Base-by-base conservation (phyloP, 1,284 basidiomycete genomes). In the Mycena sp. region DNA sequence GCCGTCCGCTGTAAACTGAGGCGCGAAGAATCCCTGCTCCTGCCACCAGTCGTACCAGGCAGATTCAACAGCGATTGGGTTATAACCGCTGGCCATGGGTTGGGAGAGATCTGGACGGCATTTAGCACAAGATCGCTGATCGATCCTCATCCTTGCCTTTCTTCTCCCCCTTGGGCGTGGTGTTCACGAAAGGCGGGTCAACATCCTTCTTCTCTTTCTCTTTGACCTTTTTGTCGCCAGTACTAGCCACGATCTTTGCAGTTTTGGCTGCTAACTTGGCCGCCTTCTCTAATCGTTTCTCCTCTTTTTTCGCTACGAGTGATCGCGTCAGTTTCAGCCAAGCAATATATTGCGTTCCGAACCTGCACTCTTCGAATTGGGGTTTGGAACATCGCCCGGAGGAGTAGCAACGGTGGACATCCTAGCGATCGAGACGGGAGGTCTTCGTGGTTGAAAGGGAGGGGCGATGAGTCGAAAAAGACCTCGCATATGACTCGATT, bases 1-100 rank as follows among this genome's bases (percentile, higher is more conserved):
- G 52, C 89, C 89, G 67, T 91, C 82, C 12, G 82, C 71, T 10
- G 83, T 81, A 67, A 90, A 80, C 62, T 88, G 84, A 1, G 98
- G 98, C 69, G 89, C 85, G 85, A 99, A 99, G 85, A 91, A 98
- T 12, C 94, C 94, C 75, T 93, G 84, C 28, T 89, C 86, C 59
- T 90, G 84, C 98, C 98, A 99, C 98, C 98, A 99, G 72, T 97
- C 95, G 75, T 98, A 99, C 95, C 98, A 99, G 11, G 95, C 92
- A 6, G 96, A 86, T 77, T 99, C 98, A 67, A 99, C 92, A 55
- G 95, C 94, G 69, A 93, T 90, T 12, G 97, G 98, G 77, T 99
- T 97, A 82, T 99, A 99, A 5, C 93, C 93, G 30, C 85, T 85
- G 12, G 92, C 86, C 91, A 98, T 96, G 6, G 95, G 93, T 67